Evolutionary conservation across 2,329 filamentous ascomycete genomes (phyloP).

Genomic region (Fusarium sulawesiense): DNA sequence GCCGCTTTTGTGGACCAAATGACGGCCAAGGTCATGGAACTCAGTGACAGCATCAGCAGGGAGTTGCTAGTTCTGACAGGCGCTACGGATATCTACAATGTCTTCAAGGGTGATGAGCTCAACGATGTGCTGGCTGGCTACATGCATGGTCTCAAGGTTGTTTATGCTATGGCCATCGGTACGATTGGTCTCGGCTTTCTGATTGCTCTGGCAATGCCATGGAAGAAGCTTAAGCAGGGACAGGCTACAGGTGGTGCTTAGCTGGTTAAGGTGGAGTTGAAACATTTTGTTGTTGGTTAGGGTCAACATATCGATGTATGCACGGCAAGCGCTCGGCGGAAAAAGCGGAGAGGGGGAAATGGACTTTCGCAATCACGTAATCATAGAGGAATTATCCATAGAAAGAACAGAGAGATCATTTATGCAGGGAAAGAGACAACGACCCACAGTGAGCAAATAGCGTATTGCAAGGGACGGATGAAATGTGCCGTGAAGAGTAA

Average conservation of each 20-base stretch:
- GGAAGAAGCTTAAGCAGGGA: constrained; percentile 7
- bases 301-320: not conserved
- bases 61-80: constrained; percentile 1
- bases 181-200: constrained; percentile 7
- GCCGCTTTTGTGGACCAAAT: constrained; percentile 9
- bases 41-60: constrained; percentile 5
- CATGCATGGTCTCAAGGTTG: constrained; percentile 8
- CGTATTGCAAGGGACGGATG: not conserved
- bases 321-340: not conserved
- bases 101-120: constrained; percentile 3
- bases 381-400: not conserved
- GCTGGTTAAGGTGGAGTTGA: not conserved
- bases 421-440: not conserved
- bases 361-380: not conserved
- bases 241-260: not conserved
- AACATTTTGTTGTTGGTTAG: not conserved
- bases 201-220: constrained; percentile 8
- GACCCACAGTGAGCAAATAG: not conserved
- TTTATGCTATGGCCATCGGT: constrained; percentile 5
- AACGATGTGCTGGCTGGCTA: constrained; percentile 3
- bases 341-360: not conserved
- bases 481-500: not conserved
- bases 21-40: constrained; percentile 2
- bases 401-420: not conserved
- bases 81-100: constrained; percentile 11